Base-by-base conservation (phyloP, 805 yeast genomes). In the Isabelozyma pseudorhagii region DNA sequence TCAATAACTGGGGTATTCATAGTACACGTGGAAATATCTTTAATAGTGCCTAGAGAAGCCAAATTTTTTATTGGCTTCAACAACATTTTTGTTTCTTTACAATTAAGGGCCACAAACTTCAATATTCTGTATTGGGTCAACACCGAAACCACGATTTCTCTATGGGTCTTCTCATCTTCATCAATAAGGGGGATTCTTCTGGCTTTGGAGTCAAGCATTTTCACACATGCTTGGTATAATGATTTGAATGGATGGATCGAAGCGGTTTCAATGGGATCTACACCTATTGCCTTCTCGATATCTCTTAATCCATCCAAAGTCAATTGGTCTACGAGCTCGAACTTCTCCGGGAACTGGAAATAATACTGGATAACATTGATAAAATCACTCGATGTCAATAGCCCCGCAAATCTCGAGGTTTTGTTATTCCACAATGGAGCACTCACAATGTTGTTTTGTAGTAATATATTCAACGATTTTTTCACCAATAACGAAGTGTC, bases 341-440 rank as follows among this genome's bases (percentile, higher is more conserved):
- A 85, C 63, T 89, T 84, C 55, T 90, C 96, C 0, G 97, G 96
- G 58, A 82, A 81, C 60, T 89, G 94, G 62, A 89, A 87, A 69
- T 92, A 93, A 69, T 92, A 94, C 64, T 91, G 96, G 53, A 94
- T 90, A 47, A 93, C 97, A 60, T 94, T 93, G 56, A 94, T 88
- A 67, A 91, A 94, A 71, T 94, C 99, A 40, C 88, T 82, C 14
- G 96, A 84, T 4, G 98, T 94, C 59, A 94, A 75, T 53, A 94
- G 79, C 3, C 99, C 99, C 1, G 97, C 97, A 74, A 94, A 94
- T 60, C 87, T 79, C 13, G 96, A 87, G 13, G 88, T 71, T 61
- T 86, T 81, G 50, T 93, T 86, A 68, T 93, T 89, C 99, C 99
- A 94, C 46, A 94, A 74, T 3, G 99, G 99, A 4, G 98, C 98